Base-by-base conservation (phyloP, 768 basidiomycete genomes). In the Psilocybe sp. region DNA sequence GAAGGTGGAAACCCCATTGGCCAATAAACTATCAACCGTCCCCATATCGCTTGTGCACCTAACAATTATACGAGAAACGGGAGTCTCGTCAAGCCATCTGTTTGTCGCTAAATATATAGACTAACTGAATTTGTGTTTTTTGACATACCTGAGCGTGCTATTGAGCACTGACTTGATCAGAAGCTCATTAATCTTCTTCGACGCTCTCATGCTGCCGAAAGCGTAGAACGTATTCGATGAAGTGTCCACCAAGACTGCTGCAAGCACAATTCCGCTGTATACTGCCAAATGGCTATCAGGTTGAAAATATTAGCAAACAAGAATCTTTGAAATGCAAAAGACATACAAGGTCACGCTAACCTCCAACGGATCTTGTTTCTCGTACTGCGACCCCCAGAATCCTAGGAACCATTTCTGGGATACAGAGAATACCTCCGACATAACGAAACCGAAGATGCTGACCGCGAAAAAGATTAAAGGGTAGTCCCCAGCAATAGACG, bases 331-430 rank as follows among this genome's bases (percentile, higher is more conserved):
- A 32, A 14, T 14, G 19, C 5, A 44, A 5, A 16, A 32, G 15
- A 7, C 43, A 10, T 19, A 44, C 43, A 34, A 44, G 14, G 43
- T 31, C 7, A 44, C 43, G 31, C 43, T 31, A 23, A 44, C 43
- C 14, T 44, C 43, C 14, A 28, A 32, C 9, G 43, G 31, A 2
- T 14, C 23, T 11, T 44, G 43, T 33, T 32, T 33, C n/a, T 44
- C 43, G 31, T 44, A 44, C 10, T 6, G n/a, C 7, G 69, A 65
- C 15, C 70, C 73, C 75, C 75, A 78, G 46, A 70, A 70, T 10
- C 76, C 77, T 4, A 78, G 51, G 47, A 64, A 75, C 73, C 75
- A 76, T 5, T 64, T n/a, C 5, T 65, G 58, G 14, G 61, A 49
- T 20, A 71, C 66, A 19, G 49, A 55, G 1, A 64, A 39, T 10